These are phyloP conservation scores for Arbutus unedo DNA, from an alignment of 148 eudicot species.

Conservation along the genomic window DNA sequence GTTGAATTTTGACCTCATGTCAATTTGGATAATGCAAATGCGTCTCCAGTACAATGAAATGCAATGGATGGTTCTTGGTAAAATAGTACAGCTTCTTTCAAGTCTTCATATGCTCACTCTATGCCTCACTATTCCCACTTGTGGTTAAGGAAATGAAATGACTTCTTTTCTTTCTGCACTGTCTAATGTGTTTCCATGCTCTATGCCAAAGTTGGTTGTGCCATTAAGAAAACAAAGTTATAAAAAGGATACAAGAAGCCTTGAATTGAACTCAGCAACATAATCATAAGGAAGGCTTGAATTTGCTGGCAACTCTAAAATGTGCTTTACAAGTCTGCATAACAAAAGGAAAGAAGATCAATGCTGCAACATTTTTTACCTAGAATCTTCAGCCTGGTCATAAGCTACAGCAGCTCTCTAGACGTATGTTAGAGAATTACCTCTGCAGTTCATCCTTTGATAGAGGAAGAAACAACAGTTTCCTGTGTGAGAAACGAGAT, in stretches of 20 bases:
- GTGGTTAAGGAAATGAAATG: neutral
- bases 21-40: neutral
- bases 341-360: constrained; percentile 12
- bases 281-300: constrained; percentile 63
- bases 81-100: neutral
- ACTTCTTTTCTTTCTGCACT: neutral
- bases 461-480: constrained; percentile 81
- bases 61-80: neutral
- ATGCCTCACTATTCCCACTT: neutral
- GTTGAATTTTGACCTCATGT: neutral
- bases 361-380: neutral
- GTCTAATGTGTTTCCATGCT: neutral
- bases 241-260: constrained; percentile 69
- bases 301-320: constrained; percentile 65
- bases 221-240: constrained; percentile 1
- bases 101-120: neutral
- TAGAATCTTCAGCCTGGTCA: neutral
- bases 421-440: constrained; percentile 26
- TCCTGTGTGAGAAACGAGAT: constrained; percentile 96
- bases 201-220: neutral
- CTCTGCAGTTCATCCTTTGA: constrained; percentile 65
- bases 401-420: neutral
- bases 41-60: neutral
- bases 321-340: constrained; percentile 64
- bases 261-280: constrained; percentile 52